Percentiles rank a stretch among this genome's conserved stretches.
Conservation (phyloP, 2,329 filamentous ascomycete species). For the Chalara sp. region DNA sequence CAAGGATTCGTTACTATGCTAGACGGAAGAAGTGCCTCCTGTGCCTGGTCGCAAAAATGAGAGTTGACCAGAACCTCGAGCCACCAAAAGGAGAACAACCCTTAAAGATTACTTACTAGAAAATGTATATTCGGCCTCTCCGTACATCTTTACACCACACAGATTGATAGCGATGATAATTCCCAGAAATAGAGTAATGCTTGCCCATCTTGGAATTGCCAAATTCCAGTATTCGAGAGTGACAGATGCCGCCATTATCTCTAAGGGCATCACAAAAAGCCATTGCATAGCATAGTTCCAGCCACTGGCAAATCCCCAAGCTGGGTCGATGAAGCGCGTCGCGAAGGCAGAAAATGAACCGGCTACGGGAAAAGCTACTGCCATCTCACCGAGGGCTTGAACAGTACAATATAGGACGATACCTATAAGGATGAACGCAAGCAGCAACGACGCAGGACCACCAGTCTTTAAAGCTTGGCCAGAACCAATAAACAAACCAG, state of each 20-base stretch:
- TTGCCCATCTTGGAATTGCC: constrained; percentile 69
- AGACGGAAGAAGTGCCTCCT: too few species aligned
- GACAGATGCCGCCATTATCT: constrained; percentile 79
- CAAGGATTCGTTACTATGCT: too few species aligned
- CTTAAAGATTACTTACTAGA: constrained; percentile 31
- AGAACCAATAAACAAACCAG: constrained; percentile 81
- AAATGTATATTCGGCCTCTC: constrained; percentile 84
- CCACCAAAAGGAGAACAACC: too few species aligned
- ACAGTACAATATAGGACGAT: constrained; percentile 87
- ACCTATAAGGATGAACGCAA: constrained; percentile 75
- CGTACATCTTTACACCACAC: constrained; percentile 81
- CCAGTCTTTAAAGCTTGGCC: constrained; percentile 64
- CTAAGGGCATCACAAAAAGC: constrained; percentile 74
- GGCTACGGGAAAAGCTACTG: constrained; percentile 89
- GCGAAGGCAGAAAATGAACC: constrained; percentile 90
- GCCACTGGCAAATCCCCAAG: constrained; percentile 91
- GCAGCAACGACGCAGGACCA: constrained; percentile 70
- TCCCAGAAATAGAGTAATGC: constrained; percentile 74
- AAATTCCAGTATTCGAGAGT: constrained; percentile 79
- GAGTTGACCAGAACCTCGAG: too few species aligned
- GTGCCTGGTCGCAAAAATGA: too few species aligned
- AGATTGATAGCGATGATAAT: constrained; percentile 77
- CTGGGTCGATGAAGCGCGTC: constrained; percentile 88
- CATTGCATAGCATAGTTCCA: constrained; percentile 93
- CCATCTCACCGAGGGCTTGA: constrained; percentile 86